Conservation (phyloP, 2,329 filamentous ascomycete genomes). For the Cytospora schulzeri region DNA sequence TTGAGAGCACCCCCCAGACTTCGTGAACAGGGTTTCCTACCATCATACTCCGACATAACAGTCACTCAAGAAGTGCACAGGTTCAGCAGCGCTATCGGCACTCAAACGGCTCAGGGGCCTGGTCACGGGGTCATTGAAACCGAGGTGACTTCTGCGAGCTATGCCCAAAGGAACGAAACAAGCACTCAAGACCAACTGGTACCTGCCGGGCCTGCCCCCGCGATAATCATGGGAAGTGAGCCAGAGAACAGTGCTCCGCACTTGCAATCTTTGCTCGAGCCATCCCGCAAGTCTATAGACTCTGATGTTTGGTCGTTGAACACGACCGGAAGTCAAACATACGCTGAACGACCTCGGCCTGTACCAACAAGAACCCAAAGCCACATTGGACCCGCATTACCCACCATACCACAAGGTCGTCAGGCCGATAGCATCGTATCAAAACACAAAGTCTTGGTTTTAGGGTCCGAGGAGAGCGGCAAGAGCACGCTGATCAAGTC, state of each 20-base stretch:
- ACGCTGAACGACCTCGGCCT: background rate
- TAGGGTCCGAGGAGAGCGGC: background rate
- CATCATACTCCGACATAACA: background rate
- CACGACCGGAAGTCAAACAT: background rate
- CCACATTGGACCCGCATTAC: background rate
- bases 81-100: background rate
- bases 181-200: background rate
- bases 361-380: background rate
- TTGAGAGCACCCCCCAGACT: too few species aligned
- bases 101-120: background rate
- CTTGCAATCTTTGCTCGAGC: too few species aligned
- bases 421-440: background rate
- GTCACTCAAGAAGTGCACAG: background rate
- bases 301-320: background rate
- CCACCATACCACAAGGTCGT: background rate
- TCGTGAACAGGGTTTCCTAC: too few species aligned
- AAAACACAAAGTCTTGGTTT: background rate
- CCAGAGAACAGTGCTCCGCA: too few species aligned
- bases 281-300: background rate
- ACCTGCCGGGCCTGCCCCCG: too few species aligned
- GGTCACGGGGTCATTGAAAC: background rate
- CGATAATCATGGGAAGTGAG: too few species aligned
- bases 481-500: background rate
- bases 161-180: background rate
- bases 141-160: background rate